phyloP scores from a whole-genome alignment of 495 filamentous ascomycete genomes.

The Chlorociboria aeruginascens region DNA sequence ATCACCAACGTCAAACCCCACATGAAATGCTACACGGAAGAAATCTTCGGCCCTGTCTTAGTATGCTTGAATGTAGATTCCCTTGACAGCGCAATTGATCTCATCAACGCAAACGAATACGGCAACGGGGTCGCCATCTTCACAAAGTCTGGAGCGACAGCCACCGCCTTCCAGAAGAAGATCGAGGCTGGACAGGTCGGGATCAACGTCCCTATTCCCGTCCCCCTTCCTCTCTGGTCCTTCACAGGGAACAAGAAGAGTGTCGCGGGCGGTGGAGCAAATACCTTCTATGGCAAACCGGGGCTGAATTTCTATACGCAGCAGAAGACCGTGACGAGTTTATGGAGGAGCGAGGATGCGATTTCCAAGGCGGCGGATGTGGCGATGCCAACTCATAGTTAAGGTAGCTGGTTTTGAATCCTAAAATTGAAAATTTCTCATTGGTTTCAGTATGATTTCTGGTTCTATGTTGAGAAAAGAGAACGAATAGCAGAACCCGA shows the following conservation, averaged over 20 bases:
- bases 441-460: too few relatives aligned
- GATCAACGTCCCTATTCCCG: constrained; percentile 73
- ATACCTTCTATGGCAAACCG: constrained; percentile 89
- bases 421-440: not conserved
- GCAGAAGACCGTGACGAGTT: constrained; percentile 89
- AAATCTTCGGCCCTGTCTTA: constrained; percentile 95
- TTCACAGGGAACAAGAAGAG: constrained; percentile 99
- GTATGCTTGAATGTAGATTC: constrained; percentile 75
- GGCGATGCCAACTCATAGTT: constrained; percentile 81
- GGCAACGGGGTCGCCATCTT: constrained; percentile 58
- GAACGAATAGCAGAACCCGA: too few relatives aligned
- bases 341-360: constrained; percentile 82
- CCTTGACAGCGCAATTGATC: constrained; percentile 61
- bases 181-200: constrained; percentile 72
- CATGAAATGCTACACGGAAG: constrained; percentile 92
- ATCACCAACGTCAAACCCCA: constrained; percentile 83
- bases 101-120: constrained; percentile 55
- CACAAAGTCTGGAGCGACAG: constrained; percentile 47
- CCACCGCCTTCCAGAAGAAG: constrained; percentile 45
- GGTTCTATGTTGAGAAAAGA: too few relatives aligned
- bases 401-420: constrained; percentile 7
- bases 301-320: constrained; percentile 94
- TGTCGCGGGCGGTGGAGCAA: constrained; percentile 85
- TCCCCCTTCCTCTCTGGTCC: constrained; percentile 89
- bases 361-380: constrained; percentile 69